Evolutionary conservation across 805 yeast species (phyloP), one percentile per base, ranked within the genome.

Genomic region (Starmerella sp.): DNA sequence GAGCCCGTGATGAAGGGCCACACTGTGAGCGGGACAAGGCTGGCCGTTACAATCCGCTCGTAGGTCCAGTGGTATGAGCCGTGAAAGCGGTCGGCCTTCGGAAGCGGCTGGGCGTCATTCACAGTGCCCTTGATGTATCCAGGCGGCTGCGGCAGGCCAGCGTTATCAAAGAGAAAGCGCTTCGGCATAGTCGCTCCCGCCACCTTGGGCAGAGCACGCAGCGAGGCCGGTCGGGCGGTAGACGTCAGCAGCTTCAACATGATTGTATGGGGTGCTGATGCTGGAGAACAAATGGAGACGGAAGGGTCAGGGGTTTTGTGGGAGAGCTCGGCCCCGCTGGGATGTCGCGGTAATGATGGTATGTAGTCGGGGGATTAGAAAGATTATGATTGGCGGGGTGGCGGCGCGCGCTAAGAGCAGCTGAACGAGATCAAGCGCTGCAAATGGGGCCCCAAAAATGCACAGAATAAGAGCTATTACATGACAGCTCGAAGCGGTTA

Each of bases 51-150:
- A 5, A 79, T 65, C 62, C 86, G 80, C 75, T 91, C 98, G 63
- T 83, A 82, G n/a, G 86, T 74, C 98, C 98, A 91, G 74, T 90
- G 97, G 68, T 80, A 77, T 29, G 95, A 85, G 48, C 97, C 97
- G 65, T 88, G 90, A 51, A 75, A 66, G 60, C 75, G 79, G 65
- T 78, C 75, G 5, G 82, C 68, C 42, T 75, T 69, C 41, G 97
- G 97, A 14, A 80, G 73, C 36, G 73, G 71, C 64, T 77, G 84
- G 14, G 97, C 89, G 59, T 93, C 97, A 70, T 91, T 93, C 49
- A 90, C 95, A 6, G 90, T 81, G n/a, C 97, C 97, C 48, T 83
- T 83, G 55, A 91, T 83, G 68, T 84, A 77, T 39, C 97, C 97
- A 45, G 97, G 86, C 37, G 95, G 91, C 71, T 86, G 95, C 55